phyloP scores from a whole-genome alignment of 352 stramenopile genomes.

The Hyaloperonospora arabidopsidis region DNA sequence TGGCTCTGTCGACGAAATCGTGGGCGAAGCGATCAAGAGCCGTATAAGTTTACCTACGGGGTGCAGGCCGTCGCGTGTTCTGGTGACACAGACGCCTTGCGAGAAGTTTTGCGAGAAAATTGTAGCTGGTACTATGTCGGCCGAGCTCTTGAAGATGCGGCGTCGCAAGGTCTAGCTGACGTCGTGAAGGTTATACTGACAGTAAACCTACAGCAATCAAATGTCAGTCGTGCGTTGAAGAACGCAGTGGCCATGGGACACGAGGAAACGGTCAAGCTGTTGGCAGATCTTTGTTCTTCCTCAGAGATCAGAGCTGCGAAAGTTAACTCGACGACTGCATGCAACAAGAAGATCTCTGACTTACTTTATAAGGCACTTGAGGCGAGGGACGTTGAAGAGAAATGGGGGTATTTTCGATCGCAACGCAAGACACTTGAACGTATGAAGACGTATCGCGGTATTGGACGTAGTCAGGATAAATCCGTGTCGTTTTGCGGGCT shows the following conservation, averaged over 20 bases:
- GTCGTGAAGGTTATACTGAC: constrained; percentile 16
- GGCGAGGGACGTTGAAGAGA: constrained; percentile 16
- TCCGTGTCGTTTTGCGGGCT: constrained; percentile 16
- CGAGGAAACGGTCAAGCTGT: constrained; percentile 8
- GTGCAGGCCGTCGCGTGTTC: constrained; percentile 13
- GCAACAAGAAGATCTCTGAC: constrained; percentile 6
- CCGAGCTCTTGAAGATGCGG: constrained; percentile 14
- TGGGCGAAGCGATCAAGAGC: background rate
- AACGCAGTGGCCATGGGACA: constrained; percentile 9
- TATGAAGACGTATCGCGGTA: constrained; percentile 6
- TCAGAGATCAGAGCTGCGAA: constrained; percentile 10
- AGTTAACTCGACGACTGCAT: background rate
- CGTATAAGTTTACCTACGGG: constrained; percentile 14
- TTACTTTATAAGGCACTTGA: constrained; percentile 13
- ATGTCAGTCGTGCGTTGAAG: constrained; percentile 15
- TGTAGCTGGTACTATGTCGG: constrained; percentile 17
- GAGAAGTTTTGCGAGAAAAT: constrained; percentile 11
- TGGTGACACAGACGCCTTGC: constrained; percentile 11
- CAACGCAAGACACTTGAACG: constrained; percentile 18
- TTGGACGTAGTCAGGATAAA: constrained; percentile 2
- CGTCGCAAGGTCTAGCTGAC: constrained; percentile 6
- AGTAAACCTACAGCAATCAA: constrained; percentile 15
- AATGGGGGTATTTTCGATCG: constrained; percentile 16
- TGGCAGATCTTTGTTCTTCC: constrained; percentile 14
- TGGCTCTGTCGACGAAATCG: constrained; percentile 17